Evolutionary conservation across 2,329 filamentous ascomycete genomes (phyloP).

Genomic region (Aureobasidium sp.): DNA sequence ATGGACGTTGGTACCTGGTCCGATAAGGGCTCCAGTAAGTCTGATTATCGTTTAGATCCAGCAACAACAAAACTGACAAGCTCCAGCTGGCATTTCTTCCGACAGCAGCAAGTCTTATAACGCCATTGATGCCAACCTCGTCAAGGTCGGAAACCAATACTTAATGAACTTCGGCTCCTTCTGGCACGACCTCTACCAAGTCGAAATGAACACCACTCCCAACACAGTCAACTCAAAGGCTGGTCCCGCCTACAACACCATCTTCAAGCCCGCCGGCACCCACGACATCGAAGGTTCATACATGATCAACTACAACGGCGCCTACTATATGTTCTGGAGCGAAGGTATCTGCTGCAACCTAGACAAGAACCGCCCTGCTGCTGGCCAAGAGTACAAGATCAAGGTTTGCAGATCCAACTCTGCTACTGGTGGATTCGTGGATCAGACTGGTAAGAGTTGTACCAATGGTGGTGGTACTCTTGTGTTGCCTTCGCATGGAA

Average conservation of each 20-base stretch:
- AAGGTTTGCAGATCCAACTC: slow-evolving; percentile 53
- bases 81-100: slow-evolving; percentile 41
- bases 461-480: slow-evolving; percentile 52
- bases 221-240: slow-evolving; percentile 27
- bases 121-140: slow-evolving; percentile 46
- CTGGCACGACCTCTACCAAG: slow-evolving; percentile 59
- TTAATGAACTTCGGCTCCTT: slow-evolving; percentile 60
- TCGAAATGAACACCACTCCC: slow-evolving; percentile 37
- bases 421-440: slow-evolving; percentile 50
- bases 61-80: neutral
- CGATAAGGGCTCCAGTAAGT: slow-evolving; percentile 46
- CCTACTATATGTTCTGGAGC: slow-evolving; percentile 60
- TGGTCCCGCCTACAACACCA: slow-evolving; percentile 38
- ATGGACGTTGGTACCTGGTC: slow-evolving; percentile 53
- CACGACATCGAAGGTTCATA: slow-evolving; percentile 52
- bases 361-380: slow-evolving; percentile 43
- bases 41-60: neutral
- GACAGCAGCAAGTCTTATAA: slow-evolving; percentile 36
- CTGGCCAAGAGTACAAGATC: slow-evolving; percentile 59
- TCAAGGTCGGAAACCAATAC: slow-evolving; percentile 38
- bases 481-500: slow-evolving; percentile 53
- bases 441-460: slow-evolving; percentile 48
- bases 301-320: slow-evolving; percentile 48
- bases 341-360: slow-evolving; percentile 57
- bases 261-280: slow-evolving; percentile 44